Conservation (phyloP, 23 red algal species). For the Agarophyton chilense region DNA sequence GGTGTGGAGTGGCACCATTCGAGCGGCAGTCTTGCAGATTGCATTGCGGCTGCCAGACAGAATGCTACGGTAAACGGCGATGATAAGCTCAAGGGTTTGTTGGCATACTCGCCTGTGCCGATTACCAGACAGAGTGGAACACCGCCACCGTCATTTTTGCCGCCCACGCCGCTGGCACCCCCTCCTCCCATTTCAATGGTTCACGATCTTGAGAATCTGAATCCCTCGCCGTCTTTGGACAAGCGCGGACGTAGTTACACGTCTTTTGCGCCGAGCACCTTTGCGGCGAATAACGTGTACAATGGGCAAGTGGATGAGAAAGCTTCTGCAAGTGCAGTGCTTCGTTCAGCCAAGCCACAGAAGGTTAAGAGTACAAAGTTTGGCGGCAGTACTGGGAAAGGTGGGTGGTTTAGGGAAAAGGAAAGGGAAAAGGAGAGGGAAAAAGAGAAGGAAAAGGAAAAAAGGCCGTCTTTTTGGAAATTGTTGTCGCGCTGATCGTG, state of each 20-base stretch:
- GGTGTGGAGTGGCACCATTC: not conserved
- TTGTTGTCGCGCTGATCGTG: conserved; percentile 21
- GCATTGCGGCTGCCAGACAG: conserved; percentile 4
- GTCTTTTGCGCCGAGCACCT: not conserved
- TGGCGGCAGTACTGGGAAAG: not conserved
- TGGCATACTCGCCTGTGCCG: conserved; percentile 27
- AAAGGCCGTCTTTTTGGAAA: conserved; percentile 42
- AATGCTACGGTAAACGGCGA: not conserved
- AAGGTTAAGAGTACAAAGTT: not conserved
- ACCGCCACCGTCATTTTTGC: not conserved
- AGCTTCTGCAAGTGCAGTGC: not conserved
- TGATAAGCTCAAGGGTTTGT: conserved; percentile 22
- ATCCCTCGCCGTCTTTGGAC: not conserved
- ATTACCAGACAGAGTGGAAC: conserved; percentile 19
- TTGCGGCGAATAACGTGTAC: not conserved
- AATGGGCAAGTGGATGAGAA: not conserved
- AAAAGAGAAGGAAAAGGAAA: conserved; percentile 8
- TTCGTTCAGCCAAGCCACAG: not conserved
- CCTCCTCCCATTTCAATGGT: not conserved
- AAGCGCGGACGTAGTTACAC: conserved; percentile 41
- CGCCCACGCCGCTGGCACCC: not conserved
- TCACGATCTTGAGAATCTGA: not conserved
- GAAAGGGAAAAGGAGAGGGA: not conserved
- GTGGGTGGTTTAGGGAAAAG: conserved; percentile 2
- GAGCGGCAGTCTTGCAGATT: not conserved